A percentile compares a stretch with the other conserved stretches of the same genome.
phyloP scores from a whole-genome alignment of 768 basidiomycete genomes.

The Hydnomerulius pinastri region DNA sequence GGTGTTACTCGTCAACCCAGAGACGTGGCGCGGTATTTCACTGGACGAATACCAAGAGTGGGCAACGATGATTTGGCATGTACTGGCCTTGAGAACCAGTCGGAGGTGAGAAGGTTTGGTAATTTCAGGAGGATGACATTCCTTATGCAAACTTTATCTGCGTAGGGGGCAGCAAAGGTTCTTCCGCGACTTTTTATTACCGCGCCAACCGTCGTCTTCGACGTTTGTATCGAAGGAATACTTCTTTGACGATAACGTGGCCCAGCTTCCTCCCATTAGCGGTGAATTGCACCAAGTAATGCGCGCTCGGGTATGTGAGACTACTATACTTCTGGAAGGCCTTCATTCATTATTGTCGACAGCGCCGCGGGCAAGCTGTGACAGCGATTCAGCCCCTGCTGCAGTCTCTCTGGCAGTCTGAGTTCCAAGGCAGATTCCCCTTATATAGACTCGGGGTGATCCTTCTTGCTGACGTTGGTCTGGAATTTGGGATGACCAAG shows the following conservation, averaged over 20 bases:
- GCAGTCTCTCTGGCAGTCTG: conserved; percentile 75
- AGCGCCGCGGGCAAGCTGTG: conserved; percentile 69
- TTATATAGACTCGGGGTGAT: conserved; percentile 70
- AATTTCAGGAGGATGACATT: neutral
- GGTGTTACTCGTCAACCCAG: conserved; percentile 62
- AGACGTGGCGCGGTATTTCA: conserved; percentile 68
- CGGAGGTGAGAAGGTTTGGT: conserved; percentile 54
- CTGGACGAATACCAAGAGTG: conserved; percentile 69
- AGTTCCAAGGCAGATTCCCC: conserved; percentile 70
- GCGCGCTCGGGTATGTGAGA: conserved; percentile 38
- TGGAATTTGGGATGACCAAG: conserved; percentile 77
- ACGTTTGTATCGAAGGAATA: conserved; percentile 59
- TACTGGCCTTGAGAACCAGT: conserved; percentile 64
- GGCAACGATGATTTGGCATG: conserved; percentile 79
- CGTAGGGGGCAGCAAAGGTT: conserved; percentile 61
- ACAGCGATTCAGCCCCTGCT: conserved; percentile 66
- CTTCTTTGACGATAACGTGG: conserved; percentile 42
- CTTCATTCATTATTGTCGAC: conserved; percentile 7
- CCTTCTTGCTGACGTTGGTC: conserved; percentile 73
- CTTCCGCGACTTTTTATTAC: conserved; percentile 64
- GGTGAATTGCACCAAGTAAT: conserved; percentile 47
- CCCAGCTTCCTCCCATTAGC: conserved; percentile 38
- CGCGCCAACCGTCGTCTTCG: conserved; percentile 55
- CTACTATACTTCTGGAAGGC: conserved; percentile 13
- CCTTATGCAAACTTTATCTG: conserved; percentile 3